A percentile compares a stretch with the other conserved stretches of the same genome.
These are phyloP conservation scores for Tylopilus intermedius DNA, from an alignment of 768 basidiomycete species.

Conservation along the genomic window DNA sequence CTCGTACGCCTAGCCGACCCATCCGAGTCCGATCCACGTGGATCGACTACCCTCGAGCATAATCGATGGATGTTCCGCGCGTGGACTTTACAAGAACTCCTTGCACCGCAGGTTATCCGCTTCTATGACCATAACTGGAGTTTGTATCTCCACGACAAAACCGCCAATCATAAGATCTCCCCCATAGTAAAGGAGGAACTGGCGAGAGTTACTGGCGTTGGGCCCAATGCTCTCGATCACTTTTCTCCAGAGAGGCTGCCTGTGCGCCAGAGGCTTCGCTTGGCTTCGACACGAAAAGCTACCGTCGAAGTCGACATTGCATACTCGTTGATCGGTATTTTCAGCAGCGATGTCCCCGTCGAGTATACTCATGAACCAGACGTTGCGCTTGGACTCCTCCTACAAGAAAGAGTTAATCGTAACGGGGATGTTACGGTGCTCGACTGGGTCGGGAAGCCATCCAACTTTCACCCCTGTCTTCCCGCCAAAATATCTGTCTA, in stretches of 20 bases:
- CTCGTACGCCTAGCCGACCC: constrained; percentile 9
- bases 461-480: constrained; percentile 13
- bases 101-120: constrained; percentile 4
- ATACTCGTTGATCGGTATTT: constrained; percentile 15
- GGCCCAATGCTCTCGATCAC: not conserved
- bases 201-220: not conserved
- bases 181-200: not conserved
- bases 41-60: not conserved
- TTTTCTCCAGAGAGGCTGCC: not conserved
- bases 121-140: constrained; percentile 8
- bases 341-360: constrained; percentile 11
- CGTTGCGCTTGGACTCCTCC: constrained; percentile 7
- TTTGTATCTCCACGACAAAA: not conserved
- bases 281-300: constrained; percentile 13
- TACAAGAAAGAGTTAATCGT: constrained; percentile 13
- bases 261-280: constrained; percentile 7
- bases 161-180: constrained; percentile 6
- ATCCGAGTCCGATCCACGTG: not conserved
- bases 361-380: constrained; percentile 1
- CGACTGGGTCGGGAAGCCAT: constrained; percentile 17
- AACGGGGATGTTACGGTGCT: constrained; percentile 13
- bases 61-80: constrained; percentile 15
- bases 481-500: constrained; percentile 16
- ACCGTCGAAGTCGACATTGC: constrained; percentile 8
- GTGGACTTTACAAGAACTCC: constrained; percentile 5